A percentile compares a stretch with the other conserved stretches of the same genome.
Evolutionary conservation across 345 rosid genomes (phyloP).

Genomic region (Cardiospermum halicacabum): DNA sequence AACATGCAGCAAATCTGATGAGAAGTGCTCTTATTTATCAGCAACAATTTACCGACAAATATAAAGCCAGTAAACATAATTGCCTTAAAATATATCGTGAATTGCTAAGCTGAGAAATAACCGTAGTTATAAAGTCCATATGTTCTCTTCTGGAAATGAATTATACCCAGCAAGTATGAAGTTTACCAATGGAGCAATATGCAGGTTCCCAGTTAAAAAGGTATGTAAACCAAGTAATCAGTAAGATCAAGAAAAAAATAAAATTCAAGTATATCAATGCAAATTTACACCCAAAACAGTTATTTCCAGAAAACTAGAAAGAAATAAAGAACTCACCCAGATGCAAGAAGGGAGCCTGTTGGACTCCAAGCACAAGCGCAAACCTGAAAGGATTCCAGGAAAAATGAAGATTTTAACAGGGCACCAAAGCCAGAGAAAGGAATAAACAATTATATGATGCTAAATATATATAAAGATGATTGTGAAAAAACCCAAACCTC

Average conservation of each 20-base stretch:
- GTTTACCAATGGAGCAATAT: not conserved
- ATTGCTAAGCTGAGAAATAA: not conserved
- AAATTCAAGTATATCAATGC: not conserved
- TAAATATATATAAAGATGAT: not conserved
- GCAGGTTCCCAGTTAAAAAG: not conserved
- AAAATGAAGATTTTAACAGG: not conserved
- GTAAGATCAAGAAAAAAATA: not conserved
- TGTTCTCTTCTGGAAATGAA: not conserved
- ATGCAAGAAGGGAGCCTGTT: constrained; percentile 95
- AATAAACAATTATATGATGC: not conserved
- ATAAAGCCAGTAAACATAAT: not conserved
- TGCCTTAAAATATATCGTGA: not conserved
- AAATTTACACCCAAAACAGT: not conserved
- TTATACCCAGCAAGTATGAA: not conserved
- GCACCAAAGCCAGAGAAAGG: constrained; percentile 1
- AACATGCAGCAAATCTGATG: not conserved
- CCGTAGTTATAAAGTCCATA: not conserved
- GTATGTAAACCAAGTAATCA: not conserved
- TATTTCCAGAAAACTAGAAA: not conserved
- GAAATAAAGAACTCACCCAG: constrained; percentile 63
- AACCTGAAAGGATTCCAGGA: constrained; percentile 45
- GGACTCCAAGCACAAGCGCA: constrained; percentile 99
- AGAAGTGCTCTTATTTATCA: not conserved
- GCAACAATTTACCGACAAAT: not conserved
- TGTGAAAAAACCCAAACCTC: constrained; percentile 54